These are phyloP conservation scores for Globisporangium rhizosaccharum DNA, from an alignment of 352 stramenopile species.

Conservation along the genomic window DNA sequence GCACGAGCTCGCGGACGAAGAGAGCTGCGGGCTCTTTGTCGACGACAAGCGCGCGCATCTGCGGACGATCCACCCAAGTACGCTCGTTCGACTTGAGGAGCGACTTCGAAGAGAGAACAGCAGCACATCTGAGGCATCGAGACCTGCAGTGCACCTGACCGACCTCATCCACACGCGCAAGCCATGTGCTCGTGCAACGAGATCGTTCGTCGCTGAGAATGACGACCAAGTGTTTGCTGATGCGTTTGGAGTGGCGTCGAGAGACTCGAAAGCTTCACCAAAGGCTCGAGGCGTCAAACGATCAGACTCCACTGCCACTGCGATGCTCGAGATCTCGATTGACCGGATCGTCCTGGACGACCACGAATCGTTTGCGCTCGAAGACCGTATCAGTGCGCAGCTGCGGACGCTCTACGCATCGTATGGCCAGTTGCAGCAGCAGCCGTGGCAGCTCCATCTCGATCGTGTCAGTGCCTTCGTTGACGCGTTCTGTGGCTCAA, in stretches of 20 bases:
- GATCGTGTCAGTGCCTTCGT: conserved; percentile 43
- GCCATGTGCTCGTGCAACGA: neutral
- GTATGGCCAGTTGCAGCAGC: conserved; percentile 48
- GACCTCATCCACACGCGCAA: conserved; percentile 9
- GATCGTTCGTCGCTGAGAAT: neutral
- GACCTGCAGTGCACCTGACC: neutral
- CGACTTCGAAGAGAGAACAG: conserved; percentile 29
- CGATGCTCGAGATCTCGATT: conserved; percentile 46
- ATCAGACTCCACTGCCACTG: conserved; percentile 5
- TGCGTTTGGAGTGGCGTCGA: neutral
- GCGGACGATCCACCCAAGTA: conserved; percentile 33
- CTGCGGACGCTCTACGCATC: conserved; percentile 47
- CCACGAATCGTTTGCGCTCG: conserved; percentile 55
- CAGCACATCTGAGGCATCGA: neutral
- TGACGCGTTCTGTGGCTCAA: conserved; percentile 8
- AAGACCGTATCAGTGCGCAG: conserved; percentile 60
- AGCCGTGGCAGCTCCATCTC: conserved; percentile 43
- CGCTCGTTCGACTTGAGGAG: conserved; percentile 48
- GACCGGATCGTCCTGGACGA: conserved; percentile 70
- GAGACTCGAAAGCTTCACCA: too few relatives aligned
- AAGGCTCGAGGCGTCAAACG: neutral
- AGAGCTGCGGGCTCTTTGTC: conserved; percentile 41
- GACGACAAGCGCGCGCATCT: conserved; percentile 30
- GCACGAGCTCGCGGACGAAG: conserved; percentile 35
- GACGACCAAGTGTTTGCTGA: neutral